Base-by-base conservation (phyloP, 1,139 yeast genomes). In the Martiniozyma asiatica region DNA sequence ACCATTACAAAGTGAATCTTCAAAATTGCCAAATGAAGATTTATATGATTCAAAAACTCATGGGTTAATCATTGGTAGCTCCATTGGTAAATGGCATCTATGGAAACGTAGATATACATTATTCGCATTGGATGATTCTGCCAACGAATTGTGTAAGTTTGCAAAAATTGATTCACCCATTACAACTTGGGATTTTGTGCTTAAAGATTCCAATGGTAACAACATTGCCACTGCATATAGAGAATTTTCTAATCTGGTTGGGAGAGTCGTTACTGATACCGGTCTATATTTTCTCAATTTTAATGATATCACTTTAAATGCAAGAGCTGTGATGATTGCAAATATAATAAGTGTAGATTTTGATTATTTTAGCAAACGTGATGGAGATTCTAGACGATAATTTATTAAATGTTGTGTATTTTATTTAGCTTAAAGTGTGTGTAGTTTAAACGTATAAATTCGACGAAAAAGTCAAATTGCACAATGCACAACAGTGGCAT, bases 241-340 rank as follows among this genome's bases (percentile, higher is more conserved):
- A 45, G 84, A 85, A 53, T 89, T 95, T 92, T 94, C 81, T 4
- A 97, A 98, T 0, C 57, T 89, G 23, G 94, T 93, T 3, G 67
- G 96, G 45, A 97, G 89, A 50, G 56, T 87, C 47, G 79, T 87
- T 49, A 87, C 97, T 0, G 97, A 89, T 53, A 80, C 95, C 0
- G 97, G 97, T 39, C 87, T 84, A 3, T 89, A 89, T 52, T 70
- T 85, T 9, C 58, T 29, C 13, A 19, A 26, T 20, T 10, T 14
- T 13, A 3, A n/a, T 14, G n/a, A n/a, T n/a, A 89, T 87, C 53
- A 69, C 79, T 2, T 56, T 84, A n/a, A n/a, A 80, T 47, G 84
- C 89, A 54, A 67, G 94, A 41, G 95, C 96, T 0, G 73, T 87
- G 2, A 52, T 89, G 51, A 60, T 89, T 34, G 94, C 87, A 0